Percentiles rank a stretch among this genome's conserved stretches.
These are phyloP conservation scores for Lasiodiplodia hormozganensis DNA, from an alignment of 2,329 filamentous ascomycete genomes.

Conservation along the genomic window DNA sequence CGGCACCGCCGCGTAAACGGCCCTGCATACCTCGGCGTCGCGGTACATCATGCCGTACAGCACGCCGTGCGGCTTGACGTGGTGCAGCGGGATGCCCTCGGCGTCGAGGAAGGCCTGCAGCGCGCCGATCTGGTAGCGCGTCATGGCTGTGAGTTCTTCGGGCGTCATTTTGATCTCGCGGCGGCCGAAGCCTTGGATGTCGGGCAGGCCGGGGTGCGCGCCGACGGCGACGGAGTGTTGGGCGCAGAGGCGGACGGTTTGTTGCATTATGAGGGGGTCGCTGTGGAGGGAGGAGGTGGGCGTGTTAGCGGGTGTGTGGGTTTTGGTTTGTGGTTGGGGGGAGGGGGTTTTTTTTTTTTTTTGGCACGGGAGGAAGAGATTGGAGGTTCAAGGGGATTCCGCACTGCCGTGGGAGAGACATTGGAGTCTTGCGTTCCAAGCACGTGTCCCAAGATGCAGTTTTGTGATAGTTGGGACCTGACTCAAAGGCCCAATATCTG, in stretches of 20 bases:
- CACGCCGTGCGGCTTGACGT: constrained; percentile 69
- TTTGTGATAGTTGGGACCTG: no score
- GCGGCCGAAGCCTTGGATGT: constrained; percentile 69
- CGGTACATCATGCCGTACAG: constrained; percentile 65
- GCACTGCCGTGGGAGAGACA: no score
- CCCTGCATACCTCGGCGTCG: constrained; percentile 58
- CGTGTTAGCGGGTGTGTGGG: background rate
- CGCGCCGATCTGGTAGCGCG: constrained; percentile 69
- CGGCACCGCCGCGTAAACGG: constrained; percentile 62
- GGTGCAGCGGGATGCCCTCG: constrained; percentile 63
- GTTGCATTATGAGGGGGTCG: constrained; percentile 69
- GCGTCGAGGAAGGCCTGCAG: constrained; percentile 65
- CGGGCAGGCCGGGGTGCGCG: constrained; percentile 70
- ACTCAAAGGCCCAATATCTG: no score
- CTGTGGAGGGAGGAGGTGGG: no score
- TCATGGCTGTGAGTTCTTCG: constrained; percentile 64
- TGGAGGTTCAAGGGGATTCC: background rate
- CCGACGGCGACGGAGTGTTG: constrained; percentile 63
- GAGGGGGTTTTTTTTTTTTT: background rate
- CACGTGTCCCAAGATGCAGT: no score
- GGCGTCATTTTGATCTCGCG: constrained; percentile 66
- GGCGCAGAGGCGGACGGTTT: constrained; percentile 66
- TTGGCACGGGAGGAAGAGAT: background rate
- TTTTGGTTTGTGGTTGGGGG: background rate
- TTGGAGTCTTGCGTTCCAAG: no score